Evolutionary conservation across 1,139 yeast genomes (phyloP), one percentile per base, ranked within the genome.

Genomic region (Saccharomyces hybrid): DNA sequence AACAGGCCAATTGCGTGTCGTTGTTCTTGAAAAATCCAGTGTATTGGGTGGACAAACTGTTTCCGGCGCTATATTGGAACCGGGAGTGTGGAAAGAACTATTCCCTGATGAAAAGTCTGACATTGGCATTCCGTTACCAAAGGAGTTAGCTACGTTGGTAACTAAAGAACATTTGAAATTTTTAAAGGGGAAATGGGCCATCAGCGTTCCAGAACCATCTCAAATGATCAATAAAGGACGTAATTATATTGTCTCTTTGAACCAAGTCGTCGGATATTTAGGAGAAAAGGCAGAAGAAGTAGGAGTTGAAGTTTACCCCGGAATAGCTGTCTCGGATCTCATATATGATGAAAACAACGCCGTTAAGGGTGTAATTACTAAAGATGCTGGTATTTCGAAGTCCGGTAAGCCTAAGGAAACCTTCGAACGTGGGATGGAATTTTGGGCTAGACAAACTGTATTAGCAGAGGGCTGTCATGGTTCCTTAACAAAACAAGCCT

Each of bases 401-500:
- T 73, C 78, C 50, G 97, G 96, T 14, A 71, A 75, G 49, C 96
- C 96, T 27, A 88, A 86, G 66, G 85, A 80, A 59, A 77, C 82
- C 27, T 93, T 89, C 70, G 97, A 93, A 73, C 79, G 96, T 59
- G 99, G 99, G 26, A 88, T 93, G 97, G 98, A 89, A 70, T 93
- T 93, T 71, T 95, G 86, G 63, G 89, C 98, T 2, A 80, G 91
- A 64, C 76, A 84, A 57, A 91, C 97, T 0, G 85, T 93, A 23
- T 78, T 93, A 52, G 96, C 96, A 2, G 99, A 93, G 73, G 99
- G 99, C 25, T 93, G 99, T 68, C 98, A 90, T 71, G 99, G 99
- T 0, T 90, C 97, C 1, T 75, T 93, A 54, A 77, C 93, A 9
- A 91, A 93, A 69, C 81, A 86, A 65, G 84, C 82, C 0, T 85